A percentile compares a stretch with the other conserved stretches of the same genome.
Evolutionary conservation across 2,329 filamentous ascomycete species (phyloP).

Genomic region (Trichothecium roseum): DNA sequence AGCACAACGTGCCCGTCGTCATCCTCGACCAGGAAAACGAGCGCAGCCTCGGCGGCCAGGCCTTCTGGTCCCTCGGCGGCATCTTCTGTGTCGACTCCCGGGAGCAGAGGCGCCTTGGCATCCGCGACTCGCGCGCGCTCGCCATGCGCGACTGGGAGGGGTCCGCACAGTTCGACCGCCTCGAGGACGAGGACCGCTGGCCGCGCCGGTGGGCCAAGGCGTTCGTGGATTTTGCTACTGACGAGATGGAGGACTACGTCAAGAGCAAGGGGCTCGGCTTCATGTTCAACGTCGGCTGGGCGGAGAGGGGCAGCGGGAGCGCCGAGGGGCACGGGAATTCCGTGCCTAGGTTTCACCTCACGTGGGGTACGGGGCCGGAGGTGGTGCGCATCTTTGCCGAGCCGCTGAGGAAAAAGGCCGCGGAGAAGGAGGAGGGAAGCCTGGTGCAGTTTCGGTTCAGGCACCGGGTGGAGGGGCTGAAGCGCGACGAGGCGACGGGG

Average conservation of each 20-base stretch:
- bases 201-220: slow-evolving; percentile 52
- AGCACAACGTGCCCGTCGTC: slow-evolving; percentile 36
- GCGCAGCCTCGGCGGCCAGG: slow-evolving; percentile 48
- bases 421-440: slow-evolving; percentile 38
- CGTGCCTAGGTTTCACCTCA: slow-evolving; percentile 51
- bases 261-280: slow-evolving; percentile 42
- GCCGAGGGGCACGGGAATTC: slow-evolving; percentile 51
- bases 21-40: slow-evolving; percentile 49
- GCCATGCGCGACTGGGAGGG: slow-evolving; percentile 50
- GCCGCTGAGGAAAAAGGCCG: slow-evolving; percentile 42
- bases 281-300: slow-evolving; percentile 46
- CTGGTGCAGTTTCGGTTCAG: slow-evolving; percentile 45
- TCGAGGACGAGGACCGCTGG: slow-evolving; percentile 45
- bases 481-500: slow-evolving; percentile 39
- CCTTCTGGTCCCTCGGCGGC: slow-evolving; percentile 54
- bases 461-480: slow-evolving; percentile 45
- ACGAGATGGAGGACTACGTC: slow-evolving; percentile 48
- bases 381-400: slow-evolving; percentile 47
- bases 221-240: slow-evolving; percentile 50
- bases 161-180: slow-evolving; percentile 47
- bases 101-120: slow-evolving; percentile 46
- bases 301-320: slow-evolving; percentile 45
- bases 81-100: slow-evolving; percentile 49
- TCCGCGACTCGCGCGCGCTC: slow-evolving; percentile 45
- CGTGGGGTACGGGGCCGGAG: slow-evolving; percentile 52